A percentile compares a stretch with the other conserved stretches of the same genome.
Conservation (phyloP, 78 protist species). For the Parvularia atlantis region DNA sequence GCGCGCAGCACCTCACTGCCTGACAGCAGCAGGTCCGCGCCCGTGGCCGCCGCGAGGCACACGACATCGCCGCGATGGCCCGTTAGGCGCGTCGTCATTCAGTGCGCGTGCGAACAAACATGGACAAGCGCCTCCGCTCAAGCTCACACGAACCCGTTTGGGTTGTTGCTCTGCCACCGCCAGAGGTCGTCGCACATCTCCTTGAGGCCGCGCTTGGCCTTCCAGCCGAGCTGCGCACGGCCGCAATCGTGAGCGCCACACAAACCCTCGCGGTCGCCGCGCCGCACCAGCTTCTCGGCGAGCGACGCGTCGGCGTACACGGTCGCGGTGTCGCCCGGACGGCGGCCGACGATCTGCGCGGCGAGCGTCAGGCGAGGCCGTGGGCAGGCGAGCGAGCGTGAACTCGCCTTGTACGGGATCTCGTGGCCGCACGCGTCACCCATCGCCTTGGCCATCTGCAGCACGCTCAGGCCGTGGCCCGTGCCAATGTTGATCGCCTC, state of each 20-base stretch:
- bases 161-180: slow-evolving; percentile 80
- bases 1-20: too few relatives aligned
- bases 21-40: too few relatives aligned
- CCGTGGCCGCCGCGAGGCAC: too few relatives aligned
- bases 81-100: too few relatives aligned
- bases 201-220: slow-evolving; percentile 52
- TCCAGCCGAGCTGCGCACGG: slow-evolving; percentile 62
- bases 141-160: slow-evolving; percentile 78
- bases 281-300: too few relatives aligned
- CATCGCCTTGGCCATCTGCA: slow-evolving; percentile 75
- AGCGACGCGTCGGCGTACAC: slow-evolving; percentile 12
- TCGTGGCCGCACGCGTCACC: slow-evolving; percentile 54
- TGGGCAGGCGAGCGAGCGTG: too few relatives aligned
- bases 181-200: slow-evolving; percentile 80
- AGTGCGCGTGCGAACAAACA: too few relatives aligned
- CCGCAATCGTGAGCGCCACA: too few relatives aligned
- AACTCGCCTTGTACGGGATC: slow-evolving; percentile 18
- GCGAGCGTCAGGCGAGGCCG: background rate
- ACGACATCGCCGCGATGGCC: too few relatives aligned
- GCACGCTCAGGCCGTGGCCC: slow-evolving; percentile 79
- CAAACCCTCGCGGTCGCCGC: too few relatives aligned
- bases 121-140: too few relatives aligned
- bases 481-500: slow-evolving; percentile 79
- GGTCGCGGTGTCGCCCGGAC: slow-evolving; percentile 50
- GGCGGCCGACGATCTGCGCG: slow-evolving; percentile 14